These are phyloP conservation scores for Arxiozyma slooffiae DNA, from an alignment of 1,139 yeast genomes.

Conservation along the genomic window DNA sequence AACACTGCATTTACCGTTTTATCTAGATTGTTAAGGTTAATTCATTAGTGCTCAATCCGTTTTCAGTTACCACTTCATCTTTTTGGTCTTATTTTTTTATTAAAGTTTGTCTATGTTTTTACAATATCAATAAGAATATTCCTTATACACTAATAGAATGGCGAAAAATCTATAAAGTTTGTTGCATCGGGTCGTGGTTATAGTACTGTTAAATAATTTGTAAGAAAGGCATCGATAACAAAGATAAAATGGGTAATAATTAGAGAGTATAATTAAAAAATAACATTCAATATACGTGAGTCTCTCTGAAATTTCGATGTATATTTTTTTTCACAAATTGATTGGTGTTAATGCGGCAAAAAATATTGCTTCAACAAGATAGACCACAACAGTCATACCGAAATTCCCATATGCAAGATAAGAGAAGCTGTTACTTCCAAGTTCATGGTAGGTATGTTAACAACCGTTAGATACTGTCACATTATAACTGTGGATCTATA, in stretches of 20 bases:
- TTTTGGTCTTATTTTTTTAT: not conserved
- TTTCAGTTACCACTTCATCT: not conserved
- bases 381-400: constrained; percentile 91
- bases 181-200: constrained; percentile 84
- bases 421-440: constrained; percentile 94
- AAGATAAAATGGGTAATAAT: constrained; percentile 56
- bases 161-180: constrained; percentile 74
- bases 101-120: not conserved
- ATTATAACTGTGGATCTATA: constrained; percentile 96
- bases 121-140: too few species aligned
- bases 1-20: not conserved
- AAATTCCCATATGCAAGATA: constrained; percentile 96
- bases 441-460: constrained; percentile 86
- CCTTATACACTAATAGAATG: constrained; percentile 33
- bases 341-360: constrained; percentile 93
- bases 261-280: constrained; percentile 73
- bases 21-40: too few species aligned
- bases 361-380: constrained; percentile 88
- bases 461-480: constrained; percentile 94
- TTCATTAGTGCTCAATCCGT: not conserved
- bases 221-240: constrained; percentile 52
- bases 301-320: constrained; percentile 95
- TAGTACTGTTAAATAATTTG: constrained; percentile 76
- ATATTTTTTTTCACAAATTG: constrained; percentile 71
- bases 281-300: constrained; percentile 85